Evolutionary conservation across 2,329 filamentous ascomycete genomes (phyloP).

Genomic region (Phaeosphaeriaceae sp.): DNA sequence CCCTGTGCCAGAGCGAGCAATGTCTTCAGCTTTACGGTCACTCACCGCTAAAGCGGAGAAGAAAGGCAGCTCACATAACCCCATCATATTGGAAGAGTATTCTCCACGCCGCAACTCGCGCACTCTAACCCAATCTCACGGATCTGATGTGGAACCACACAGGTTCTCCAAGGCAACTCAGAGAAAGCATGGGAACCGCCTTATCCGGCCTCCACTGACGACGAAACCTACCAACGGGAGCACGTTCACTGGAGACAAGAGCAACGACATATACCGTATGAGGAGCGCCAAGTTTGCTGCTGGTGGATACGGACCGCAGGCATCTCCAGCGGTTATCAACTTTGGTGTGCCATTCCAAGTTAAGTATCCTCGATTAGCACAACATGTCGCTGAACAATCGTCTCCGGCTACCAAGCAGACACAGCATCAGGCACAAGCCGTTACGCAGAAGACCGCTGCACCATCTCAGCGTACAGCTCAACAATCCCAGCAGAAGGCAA

Average conservation of each 20-base stretch:
- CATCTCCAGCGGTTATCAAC: background rate
- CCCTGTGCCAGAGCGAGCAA: background rate
- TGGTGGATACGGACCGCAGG: background rate
- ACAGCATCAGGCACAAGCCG: background rate
- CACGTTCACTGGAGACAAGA: constrained; percentile 20
- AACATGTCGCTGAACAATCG: constrained; percentile 4
- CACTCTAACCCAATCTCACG: background rate
- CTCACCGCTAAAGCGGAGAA: constrained; percentile 3
- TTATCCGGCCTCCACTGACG: constrained; percentile 8
- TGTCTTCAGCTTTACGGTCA: constrained; percentile 2
- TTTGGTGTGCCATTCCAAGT: constrained; percentile 13
- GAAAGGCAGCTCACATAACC: constrained; percentile 26
- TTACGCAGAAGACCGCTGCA: background rate
- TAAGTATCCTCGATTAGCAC: constrained; percentile 9
- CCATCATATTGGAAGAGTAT: constrained; percentile 31
- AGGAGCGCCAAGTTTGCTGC: constrained; percentile 14
- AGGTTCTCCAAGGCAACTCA: constrained; percentile 14
- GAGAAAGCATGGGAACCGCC: constrained; percentile 14
- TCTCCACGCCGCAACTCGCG: constrained; percentile 8
- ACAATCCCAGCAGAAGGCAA: background rate
- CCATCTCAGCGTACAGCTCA: background rate
- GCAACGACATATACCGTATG: constrained; percentile 22
- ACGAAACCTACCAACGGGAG: constrained; percentile 12
- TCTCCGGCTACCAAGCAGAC: background rate
- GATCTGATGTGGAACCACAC: constrained; percentile 10